phyloP scores from a whole-genome alignment of 495 filamentous ascomycete genomes.

The Neurospora sp. region DNA sequence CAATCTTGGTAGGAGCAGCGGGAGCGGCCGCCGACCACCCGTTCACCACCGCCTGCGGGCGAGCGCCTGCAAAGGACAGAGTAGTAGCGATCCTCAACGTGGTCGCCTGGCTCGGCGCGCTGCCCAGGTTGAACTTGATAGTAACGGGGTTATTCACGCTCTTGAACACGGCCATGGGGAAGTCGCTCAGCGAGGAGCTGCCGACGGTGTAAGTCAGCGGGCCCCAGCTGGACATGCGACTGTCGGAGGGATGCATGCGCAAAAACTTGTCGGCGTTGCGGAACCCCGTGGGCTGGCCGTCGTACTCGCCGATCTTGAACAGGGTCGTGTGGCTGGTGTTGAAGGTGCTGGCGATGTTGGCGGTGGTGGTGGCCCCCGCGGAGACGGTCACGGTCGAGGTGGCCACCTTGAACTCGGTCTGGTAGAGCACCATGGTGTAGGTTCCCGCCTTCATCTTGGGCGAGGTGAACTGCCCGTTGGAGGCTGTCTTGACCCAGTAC shows the following conservation, averaged over 20 bases:
- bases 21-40: slow-evolving; percentile 37
- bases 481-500: slow-evolving; percentile 50
- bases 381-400: slow-evolving; percentile 41
- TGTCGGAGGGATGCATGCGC: slow-evolving; percentile 56
- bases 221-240: slow-evolving; percentile 49
- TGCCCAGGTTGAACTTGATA: slow-evolving; percentile 47
- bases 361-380: slow-evolving; percentile 41
- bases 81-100: slow-evolving; percentile 57
- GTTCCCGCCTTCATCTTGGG: slow-evolving; percentile 58
- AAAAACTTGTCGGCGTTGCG: slow-evolving; percentile 54
- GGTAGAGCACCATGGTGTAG: slow-evolving; percentile 58
- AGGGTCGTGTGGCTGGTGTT: slow-evolving; percentile 34
- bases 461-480: slow-evolving; percentile 46
- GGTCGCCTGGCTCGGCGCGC: slow-evolving; percentile 35
- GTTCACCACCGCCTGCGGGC: slow-evolving; percentile 42
- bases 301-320: slow-evolving; percentile 54
- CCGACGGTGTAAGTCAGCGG: slow-evolving; percentile 51
- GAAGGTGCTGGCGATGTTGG: slow-evolving; percentile 42
- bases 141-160: slow-evolving; percentile 50
- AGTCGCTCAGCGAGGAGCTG: slow-evolving; percentile 34
- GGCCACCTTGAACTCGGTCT: slow-evolving; percentile 50
- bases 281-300: slow-evolving; percentile 55
- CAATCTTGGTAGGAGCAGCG: slow-evolving; percentile 49
- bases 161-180: slow-evolving; percentile 60
- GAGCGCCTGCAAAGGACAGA: slow-evolving; percentile 46